These are phyloP conservation scores for Lachancea meyersii DNA, from an alignment of 805 yeast species.

Conservation along the genomic window DNA sequence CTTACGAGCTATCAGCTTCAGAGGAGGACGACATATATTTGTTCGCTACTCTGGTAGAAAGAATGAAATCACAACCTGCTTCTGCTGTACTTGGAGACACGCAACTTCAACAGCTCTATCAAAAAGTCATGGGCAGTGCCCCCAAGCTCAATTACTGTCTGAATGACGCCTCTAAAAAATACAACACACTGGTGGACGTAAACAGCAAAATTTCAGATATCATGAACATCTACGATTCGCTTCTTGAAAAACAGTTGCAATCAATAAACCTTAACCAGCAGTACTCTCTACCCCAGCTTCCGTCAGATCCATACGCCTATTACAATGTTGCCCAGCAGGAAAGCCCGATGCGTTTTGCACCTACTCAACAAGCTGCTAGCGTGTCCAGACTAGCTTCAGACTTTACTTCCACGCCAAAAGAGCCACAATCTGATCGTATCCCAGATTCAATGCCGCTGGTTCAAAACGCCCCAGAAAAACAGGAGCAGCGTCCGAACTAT, in stretches of 20 bases:
- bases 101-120: slow-evolving; percentile 39
- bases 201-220: slow-evolving; percentile 74
- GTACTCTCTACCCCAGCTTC: slow-evolving; percentile 22
- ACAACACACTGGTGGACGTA: slow-evolving; percentile 63
- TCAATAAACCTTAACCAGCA: slow-evolving; percentile 34
- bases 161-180: slow-evolving; percentile 49
- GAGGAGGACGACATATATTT: slow-evolving; percentile 68
- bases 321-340: slow-evolving; percentile 11
- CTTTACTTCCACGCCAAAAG: neutral
- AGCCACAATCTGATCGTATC: neutral
- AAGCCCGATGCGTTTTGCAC: neutral
- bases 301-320: slow-evolving; percentile 24
- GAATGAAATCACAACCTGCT: slow-evolving; percentile 41
- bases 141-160: slow-evolving; percentile 64
- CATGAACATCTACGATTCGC: slow-evolving; percentile 66
- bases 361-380: neutral
- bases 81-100: slow-evolving; percentile 34
- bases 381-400: neutral
- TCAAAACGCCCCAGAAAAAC: slow-evolving; percentile 12
- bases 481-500: slow-evolving; percentile 10
- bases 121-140: slow-evolving; percentile 51
- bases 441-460: neutral
- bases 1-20: slow-evolving; percentile 41
- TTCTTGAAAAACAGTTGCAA: slow-evolving; percentile 52
- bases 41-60: slow-evolving; percentile 62